Base-by-base conservation (phyloP, 805 yeast species). In the Wickerhamiella sergipiensis region DNA sequence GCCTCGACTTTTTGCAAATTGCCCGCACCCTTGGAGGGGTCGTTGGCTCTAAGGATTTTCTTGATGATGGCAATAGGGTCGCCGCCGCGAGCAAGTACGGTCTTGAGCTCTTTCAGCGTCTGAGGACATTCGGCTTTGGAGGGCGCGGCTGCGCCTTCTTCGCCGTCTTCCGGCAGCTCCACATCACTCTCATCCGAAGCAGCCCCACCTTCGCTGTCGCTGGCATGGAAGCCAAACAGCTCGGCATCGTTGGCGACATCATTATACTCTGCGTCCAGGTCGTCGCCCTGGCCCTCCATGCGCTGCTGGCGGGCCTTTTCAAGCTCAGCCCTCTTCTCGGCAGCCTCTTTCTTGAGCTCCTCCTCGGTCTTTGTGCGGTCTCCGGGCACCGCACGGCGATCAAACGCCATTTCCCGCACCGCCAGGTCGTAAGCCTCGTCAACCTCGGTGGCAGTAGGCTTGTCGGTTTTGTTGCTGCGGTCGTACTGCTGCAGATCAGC, bases 21-120 rank as follows among this genome's bases (percentile, higher is more conserved):
- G 2, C 95, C 97, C 50, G 72, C 76, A 2, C 85, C 87, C 49
- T 85, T 71, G 55, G 81, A 79, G 13, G 97, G 95, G 55, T 84
- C 86, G 65, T 81, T 79, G 0, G 71, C 62, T 48, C 73, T 73
- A 51, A 85, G 67, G 43, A 88, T 74, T 51, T 75, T 73, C 48
- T 76, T 74, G 24, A 85, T 71, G 23, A 49, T 43, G 10, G 46
- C 44, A 1, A 51, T 43, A n/a, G 53, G 21, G 18, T 52, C 55
- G 15, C 52, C 55, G 8, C 36, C 50, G 6, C 15, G 13, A n/a
- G 39, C 4, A 2, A 56, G 51, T 2, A 48, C 50, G 1, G 24
- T 31, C 10, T 24, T 23, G 24, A 52, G 52, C 12, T 50, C 55
- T 4, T 21, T 45, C 22, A 36, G 17, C 6, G 48, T 33, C 29